Evolutionary conservation across 169 alveolate genomes (phyloP).

Genomic region (Plasmodium chabaudi): DNA sequence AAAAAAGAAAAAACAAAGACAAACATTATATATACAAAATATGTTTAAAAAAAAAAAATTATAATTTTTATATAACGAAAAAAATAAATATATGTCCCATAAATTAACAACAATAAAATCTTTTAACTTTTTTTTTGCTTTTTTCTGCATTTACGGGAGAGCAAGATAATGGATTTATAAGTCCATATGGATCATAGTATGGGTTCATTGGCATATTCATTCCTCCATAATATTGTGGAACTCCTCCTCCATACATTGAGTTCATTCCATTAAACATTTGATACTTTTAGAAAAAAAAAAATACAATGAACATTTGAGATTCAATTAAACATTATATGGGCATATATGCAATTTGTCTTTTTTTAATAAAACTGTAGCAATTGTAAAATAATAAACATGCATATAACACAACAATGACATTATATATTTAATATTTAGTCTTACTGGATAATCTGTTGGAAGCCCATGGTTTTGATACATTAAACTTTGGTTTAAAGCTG

Average conservation of each 20-base stretch:
- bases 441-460: conserved; percentile 75
- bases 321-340: too few species aligned
- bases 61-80: not conserved
- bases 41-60: conserved; percentile 2
- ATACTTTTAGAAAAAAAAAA: conserved; percentile 24
- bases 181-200: conserved; percentile 74
- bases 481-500: conserved; percentile 71
- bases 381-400: too few species aligned
- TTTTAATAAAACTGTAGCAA: too few species aligned
- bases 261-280: conserved; percentile 74
- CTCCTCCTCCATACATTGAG: conserved; percentile 72
- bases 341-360: too few species aligned
- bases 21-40: not conserved
- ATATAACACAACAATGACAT: too few species aligned
- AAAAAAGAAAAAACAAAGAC: not conserved
- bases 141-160: conserved; percentile 28
- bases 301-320: conserved; percentile 3
- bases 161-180: conserved; percentile 75
- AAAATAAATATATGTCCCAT: not conserved
- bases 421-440: not conserved
- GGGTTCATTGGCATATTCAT: conserved; percentile 74
- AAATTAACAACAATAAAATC: conserved; percentile 61
- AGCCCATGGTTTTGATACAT: conserved; percentile 67
- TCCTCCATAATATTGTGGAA: conserved; percentile 74
- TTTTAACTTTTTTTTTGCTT: conserved; percentile 44